These are phyloP conservation scores for Cryptococcus floricola DNA, from an alignment of 1,284 basidiomycete genomes.

Conservation along the genomic window DNA sequence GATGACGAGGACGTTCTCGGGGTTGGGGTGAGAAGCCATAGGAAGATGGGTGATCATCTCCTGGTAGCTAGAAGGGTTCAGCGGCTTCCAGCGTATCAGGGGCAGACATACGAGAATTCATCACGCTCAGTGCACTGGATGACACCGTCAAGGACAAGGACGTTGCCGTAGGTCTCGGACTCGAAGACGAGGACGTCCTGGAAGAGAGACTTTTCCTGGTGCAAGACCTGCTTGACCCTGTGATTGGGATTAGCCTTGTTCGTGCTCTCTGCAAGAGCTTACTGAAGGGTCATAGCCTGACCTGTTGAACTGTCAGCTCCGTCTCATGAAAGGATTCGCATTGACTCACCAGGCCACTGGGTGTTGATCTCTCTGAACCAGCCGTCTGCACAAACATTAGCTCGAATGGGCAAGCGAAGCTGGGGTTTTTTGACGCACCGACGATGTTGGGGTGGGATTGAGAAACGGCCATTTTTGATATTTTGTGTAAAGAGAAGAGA, in stretches of 20 bases:
- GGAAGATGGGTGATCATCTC: conserved; percentile 99
- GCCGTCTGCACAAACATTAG: conserved; percentile 61
- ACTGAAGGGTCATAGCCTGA: conserved; percentile 86
- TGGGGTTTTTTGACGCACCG: conserved; percentile 2
- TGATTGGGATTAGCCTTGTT: conserved; percentile 6
- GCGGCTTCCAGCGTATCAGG: not conserved
- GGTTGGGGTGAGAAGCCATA: conserved; percentile 91
- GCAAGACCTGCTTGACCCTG: conserved; percentile 87
- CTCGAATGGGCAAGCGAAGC: too few relatives aligned
- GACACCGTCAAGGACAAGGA: conserved; percentile 91
- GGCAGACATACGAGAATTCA: conserved; percentile 80
- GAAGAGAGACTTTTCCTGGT: conserved; percentile 87
- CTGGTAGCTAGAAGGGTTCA: conserved; percentile 67
- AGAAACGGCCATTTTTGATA: conserved; percentile 13
- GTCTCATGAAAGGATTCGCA: conserved; percentile 14
- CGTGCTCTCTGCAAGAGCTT: conserved; percentile 14
- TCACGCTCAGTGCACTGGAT: conserved; percentile 97
- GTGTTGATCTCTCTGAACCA: conserved; percentile 97
- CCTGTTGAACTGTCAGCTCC: conserved; percentile 44
- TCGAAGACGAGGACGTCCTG: conserved; percentile 95
- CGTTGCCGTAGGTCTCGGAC: conserved; percentile 91
- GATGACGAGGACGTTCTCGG: conserved; percentile 91
- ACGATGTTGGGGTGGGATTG: conserved; percentile 17
- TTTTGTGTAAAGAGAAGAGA: not conserved
- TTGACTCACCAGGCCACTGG: conserved; percentile 78